Evolutionary conservation across 345 rosid species (phyloP).

Genomic region (Corymbia maculata): DNA sequence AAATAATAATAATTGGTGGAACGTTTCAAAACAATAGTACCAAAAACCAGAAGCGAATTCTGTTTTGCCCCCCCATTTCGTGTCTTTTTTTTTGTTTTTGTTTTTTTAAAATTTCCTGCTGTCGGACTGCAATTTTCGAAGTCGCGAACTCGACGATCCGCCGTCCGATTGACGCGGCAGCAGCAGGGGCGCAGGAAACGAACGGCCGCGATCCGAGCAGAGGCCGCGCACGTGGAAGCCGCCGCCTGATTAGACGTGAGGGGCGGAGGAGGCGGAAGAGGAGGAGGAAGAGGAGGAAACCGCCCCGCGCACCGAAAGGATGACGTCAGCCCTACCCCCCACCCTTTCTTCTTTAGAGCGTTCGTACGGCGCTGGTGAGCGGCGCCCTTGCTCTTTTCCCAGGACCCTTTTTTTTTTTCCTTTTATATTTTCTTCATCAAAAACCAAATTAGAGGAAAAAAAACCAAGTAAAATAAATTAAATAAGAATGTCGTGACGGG

Average conservation of each 20-base stretch:
- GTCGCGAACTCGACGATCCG: neutral
- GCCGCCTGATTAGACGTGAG: conserved; percentile 23
- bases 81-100: accelerated
- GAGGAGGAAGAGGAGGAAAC: neutral
- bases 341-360: neutral
- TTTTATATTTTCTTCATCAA: neutral
- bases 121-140: neutral
- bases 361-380: neutral
- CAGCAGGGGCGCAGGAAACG: neutral
- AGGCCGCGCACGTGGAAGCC: conserved; percentile 8
- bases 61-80: neutral
- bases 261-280: neutral
- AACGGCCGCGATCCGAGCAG: conserved; percentile 1
- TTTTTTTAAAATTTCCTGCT: neutral
- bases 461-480: neutral
- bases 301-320: neutral
- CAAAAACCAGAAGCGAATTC: neutral
- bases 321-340: conserved; percentile 2
- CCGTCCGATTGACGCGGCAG: neutral
- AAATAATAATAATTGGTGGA: neutral
- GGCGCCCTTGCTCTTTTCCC: neutral
- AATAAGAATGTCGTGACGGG: neutral
- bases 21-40: neutral
- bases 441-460: neutral
- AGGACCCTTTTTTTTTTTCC: neutral